Evolutionary conservation across 371 early-diverging fungal species (phyloP), one percentile per base, ranked within the genome.

Genomic region (Mucor velutinosus): DNA sequence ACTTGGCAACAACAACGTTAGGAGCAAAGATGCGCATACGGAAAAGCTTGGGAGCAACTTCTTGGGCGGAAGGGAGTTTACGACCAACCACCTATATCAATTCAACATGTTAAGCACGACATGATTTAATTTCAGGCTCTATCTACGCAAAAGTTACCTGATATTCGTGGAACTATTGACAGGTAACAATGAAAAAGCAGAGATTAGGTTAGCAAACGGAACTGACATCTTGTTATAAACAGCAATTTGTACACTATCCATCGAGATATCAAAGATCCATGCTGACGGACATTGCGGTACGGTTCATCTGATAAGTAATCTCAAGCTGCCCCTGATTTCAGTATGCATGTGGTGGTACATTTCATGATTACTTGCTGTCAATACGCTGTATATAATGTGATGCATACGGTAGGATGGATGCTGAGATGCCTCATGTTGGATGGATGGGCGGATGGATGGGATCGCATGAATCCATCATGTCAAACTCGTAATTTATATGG

Each of bases 1-100:
- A 92, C 92, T 97, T 97, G 84, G 99, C 99, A 74, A 98, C 91
- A 72, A 99, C 94, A 78, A 93, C 92, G 89, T 99, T 99, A 79
- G 97, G 94, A 75, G 99, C 99, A 77, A 99, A 99, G 82, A 99
- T 89, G 76, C 95, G 92, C 96, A 97, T 96, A 82, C 95, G 93
- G 95, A 88, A 99, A 64, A 99, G 89, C 91, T 95, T 95, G 72
- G 99, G 99, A 69, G 87, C 83, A 60, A 93, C 87, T 78, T 97
- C 96, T 82, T 90, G 90, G 80, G 91, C 95, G 71, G 98, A 91
- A 70, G 99, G 98, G 71, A 92, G 90, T 83, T 93, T 94, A 76
- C 97, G 94, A 80, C 96, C 98, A 82, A 96, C 87, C 79, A 97
- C 93, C 86, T 89, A n/a, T n/a, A n/a, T n/a, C n/a, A 88, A 29